Base-by-base conservation (phyloP, 2,329 filamentous ascomycete genomes). In the Talaromyces albobiverticillius region DNA sequence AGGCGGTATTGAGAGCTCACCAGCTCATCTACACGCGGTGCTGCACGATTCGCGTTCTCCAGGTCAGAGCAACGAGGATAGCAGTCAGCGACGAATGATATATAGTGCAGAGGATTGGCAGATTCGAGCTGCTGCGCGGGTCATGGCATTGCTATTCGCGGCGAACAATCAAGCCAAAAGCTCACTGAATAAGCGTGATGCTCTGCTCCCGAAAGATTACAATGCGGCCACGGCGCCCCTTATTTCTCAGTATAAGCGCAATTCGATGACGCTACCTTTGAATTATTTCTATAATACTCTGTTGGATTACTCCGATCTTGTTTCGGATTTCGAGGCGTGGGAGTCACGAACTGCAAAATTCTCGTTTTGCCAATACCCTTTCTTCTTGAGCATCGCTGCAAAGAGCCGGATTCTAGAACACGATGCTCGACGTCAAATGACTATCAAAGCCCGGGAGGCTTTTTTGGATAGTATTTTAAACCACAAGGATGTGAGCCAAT, bases 351-450 rank as follows among this genome's bases (percentile, higher is more conserved):
- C 81, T 49, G 80, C 81, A 18, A 89, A 85, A 60, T 96, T 96
- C 66, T 83, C 89, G 0, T 95, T 96, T 66, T 96, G 91, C 67
- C 90, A 95, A 67, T 95, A 95, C 64, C 90, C 92, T 0, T 95
- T 96, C 64, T 86, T 96, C 61, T 78, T 96, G 38, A 95, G 90
- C 58, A 91, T 96, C 60, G 92, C 90, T 77, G 88, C 91, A 25
- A 96, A 96, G 71, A 95, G 94, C 55, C 87, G 87, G 60, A 93
- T 96, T 45, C 78, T 96, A 62, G 90, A 96, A 65, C 83, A 95
- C 64, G 92, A 96, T 70, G 89, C 90, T 7, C 84, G 86, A 58
- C 83, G 91, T 7, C 90, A 96, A 70, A 96, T 96, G 91, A 86
- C 90, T 64, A 85, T 84, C 59, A 93, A 90, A 68, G 91, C 91